Evolutionary conservation across 2,329 filamentous ascomycete species (phyloP), one percentile per base, ranked within the genome.

Genomic region (Cadophora malorum): DNA sequence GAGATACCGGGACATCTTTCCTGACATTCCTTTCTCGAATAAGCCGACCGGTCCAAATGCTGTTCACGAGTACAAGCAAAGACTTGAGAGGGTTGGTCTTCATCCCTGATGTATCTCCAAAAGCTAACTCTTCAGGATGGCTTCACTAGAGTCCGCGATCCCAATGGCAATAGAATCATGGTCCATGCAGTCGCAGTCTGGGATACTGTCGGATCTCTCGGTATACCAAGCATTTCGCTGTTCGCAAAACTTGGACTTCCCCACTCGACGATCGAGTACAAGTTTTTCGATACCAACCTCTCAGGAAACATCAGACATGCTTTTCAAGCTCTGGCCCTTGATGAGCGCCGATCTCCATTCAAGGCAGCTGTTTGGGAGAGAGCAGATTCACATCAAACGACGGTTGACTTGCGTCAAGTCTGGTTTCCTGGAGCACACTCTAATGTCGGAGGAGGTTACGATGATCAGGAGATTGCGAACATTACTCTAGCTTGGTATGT

Each of bases 241-340:
- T 80, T 64, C 41, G 66, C 75, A 9, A 77, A 76, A 4, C 78
- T 77, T 50, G 75, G 74, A 10, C 62, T 76, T 7, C 76, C 79
- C 9, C 80, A 81, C 28, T 74, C 80, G 2, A 76, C 73, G 3
- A 75, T 73, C 71, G 80, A 64, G 75, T 76, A 78, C 63, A 75
- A 73, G 25, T 83, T 83, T 68, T 80, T 79, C 65, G 80, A 83
- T 73, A 84, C 82, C 4, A 78, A 79, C 62, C 77, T 84, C 64
- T 80, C 79, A 9, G 71, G 74, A 58, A 77, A 78, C 66, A 79
- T 85, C 41, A 77, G 80, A 66, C 77, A 84, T 73, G 83, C 83
- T 2, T 85, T 85, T 68, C 83, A 85, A 69, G 83, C 83, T 9
- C 76, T 86, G 7, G 82, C 83, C 6, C 78, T 85, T 9, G 83